Percentiles rank a stretch among this genome's conserved stretches.
phyloP scores from a whole-genome alignment of 2,329 filamentous ascomycete genomes.

The Chaetomium sp. region DNA sequence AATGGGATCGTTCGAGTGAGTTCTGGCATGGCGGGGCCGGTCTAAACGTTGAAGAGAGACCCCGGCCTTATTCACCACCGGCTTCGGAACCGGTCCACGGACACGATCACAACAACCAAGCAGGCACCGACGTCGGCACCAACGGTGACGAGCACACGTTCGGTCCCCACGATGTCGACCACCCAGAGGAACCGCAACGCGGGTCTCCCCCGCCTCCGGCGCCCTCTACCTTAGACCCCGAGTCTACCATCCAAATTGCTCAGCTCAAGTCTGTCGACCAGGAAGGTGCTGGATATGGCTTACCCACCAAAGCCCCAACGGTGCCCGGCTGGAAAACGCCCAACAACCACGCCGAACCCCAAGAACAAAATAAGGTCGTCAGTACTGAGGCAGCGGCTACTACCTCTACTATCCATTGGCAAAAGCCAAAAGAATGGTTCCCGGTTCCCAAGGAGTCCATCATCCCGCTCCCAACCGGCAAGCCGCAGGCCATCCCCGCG shows the following conservation, averaged over 20 bases:
- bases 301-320: slow-evolving; percentile 26
- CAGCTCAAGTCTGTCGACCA: slow-evolving; percentile 26
- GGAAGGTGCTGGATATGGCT: slow-evolving; percentile 22
- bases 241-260: slow-evolving; percentile 22
- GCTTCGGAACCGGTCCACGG: slow-evolving; percentile 2
- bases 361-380: slow-evolving; percentile 22
- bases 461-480: slow-evolving; percentile 67
- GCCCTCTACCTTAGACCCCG: background rate
- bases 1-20: slow-evolving; percentile 25
- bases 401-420: slow-evolving; percentile 57
- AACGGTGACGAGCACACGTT: background rate
- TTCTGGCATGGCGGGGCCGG: slow-evolving; percentile 14
- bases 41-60: slow-evolving; percentile 5
- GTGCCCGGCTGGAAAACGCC: slow-evolving; percentile 28
- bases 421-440: slow-evolving; percentile 66
- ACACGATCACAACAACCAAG: background rate
- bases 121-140: background rate
- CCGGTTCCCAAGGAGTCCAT: slow-evolving; percentile 65
- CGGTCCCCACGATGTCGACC: background rate
- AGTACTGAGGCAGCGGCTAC: slow-evolving; percentile 17
- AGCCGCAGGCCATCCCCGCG: slow-evolving; percentile 62
- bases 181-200: background rate
- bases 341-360: slow-evolving; percentile 19
- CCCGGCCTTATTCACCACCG: background rate
- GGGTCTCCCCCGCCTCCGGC: background rate